phyloP scores from a whole-genome alignment of 1,139 yeast species.

The Kodamaea anthophila region DNA sequence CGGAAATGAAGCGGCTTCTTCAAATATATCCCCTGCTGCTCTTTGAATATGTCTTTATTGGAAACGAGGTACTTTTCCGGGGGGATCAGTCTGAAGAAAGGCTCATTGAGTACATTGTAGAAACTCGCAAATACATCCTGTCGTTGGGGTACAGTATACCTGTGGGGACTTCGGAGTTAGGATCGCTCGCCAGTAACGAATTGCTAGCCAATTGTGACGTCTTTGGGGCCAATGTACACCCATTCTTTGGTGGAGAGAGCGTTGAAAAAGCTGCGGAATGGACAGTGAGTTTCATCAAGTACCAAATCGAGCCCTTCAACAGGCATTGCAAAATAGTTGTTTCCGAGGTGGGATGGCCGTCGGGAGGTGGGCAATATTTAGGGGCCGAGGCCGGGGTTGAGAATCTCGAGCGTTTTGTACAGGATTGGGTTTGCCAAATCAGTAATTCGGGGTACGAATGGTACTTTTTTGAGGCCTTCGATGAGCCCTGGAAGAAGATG shows the following conservation, averaged over 20 bases:
- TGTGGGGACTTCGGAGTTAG: slow-evolving; percentile 54
- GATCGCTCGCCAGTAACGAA: slow-evolving; percentile 32
- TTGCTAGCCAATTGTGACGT: slow-evolving; percentile 43
- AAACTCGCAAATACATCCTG: slow-evolving; percentile 32
- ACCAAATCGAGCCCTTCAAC: slow-evolving; percentile 32
- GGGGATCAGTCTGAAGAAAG: slow-evolving; percentile 37
- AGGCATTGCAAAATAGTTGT: slow-evolving; percentile 31
- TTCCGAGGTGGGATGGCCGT: slow-evolving; percentile 73
- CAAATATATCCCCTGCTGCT: slow-evolving; percentile 37
- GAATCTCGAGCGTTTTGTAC: slow-evolving; percentile 43
- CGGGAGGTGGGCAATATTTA: slow-evolving; percentile 53
- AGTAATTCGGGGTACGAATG: slow-evolving; percentile 36
- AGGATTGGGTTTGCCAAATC: slow-evolving; percentile 48
- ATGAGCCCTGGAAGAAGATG: slow-evolving; percentile 62
- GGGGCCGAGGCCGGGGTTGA: slow-evolving; percentile 41
- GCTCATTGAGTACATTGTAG: slow-evolving; percentile 38
- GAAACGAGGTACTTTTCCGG: slow-evolving; percentile 59
- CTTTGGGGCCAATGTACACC: slow-evolving; percentile 62
- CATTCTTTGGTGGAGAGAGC: slow-evolving; percentile 57
- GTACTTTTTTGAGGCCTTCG: slow-evolving; percentile 68
- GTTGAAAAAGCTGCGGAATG: slow-evolving; percentile 48
- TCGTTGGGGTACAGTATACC: slow-evolving; percentile 35
- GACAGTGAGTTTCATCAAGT: slow-evolving; percentile 45
- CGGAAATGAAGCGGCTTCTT: slow-evolving; percentile 38
- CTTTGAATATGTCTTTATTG: slow-evolving; percentile 51